Evolutionary conservation across 805 yeast genomes (phyloP), one percentile per base, ranked within the genome.

Genomic region (Spathaspora passalidarum): DNA sequence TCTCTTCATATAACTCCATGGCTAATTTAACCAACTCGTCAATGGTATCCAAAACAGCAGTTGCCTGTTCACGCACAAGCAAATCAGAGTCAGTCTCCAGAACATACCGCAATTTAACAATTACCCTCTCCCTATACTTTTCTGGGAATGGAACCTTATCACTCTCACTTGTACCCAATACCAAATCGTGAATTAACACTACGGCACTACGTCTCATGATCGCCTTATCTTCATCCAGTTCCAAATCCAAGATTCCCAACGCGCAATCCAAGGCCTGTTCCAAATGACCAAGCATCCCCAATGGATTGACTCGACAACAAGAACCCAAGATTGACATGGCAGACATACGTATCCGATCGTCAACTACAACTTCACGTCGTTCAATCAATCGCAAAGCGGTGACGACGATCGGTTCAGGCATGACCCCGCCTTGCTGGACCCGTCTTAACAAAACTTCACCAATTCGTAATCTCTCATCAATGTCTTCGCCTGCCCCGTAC

Each of bases 261-360:
- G 88, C 81, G 57, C 95, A 82, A 57, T 90, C 97, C 38, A 88
- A 63, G 7, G 84, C 75, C 42, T 83, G 86, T 1, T 62, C 59
- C 9, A 89, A 63, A 47, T 72, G 66, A 1, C 62, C 56, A 0
- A 68, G 35, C 1, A 88, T 55, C 0, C 85, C 86, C 5, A 65
- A 44, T 0, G 90, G 83, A 48, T 81, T 80, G 1, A 68, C 67
- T 50, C 79, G 78, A 55, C 90, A 78, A 32, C 86, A 69, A 5
- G 78, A 67, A 22, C 97, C 96, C n/a, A 92, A 61, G 11, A 94
- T 62, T 0, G 97, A 87, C 81, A 91, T 77, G 0, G 96, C 79
- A 1, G 97, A 91, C 86, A 89, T 83, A 53, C 97, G 72, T 34
- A 90, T 51, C 34, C 83, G 75, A 47, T 75, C 69, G 51, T 89